Percentiles rank a stretch among this genome's conserved stretches.
These are phyloP conservation scores for Lasiodiplodia hormozganensis DNA, from an alignment of 2,329 filamentous ascomycete species.

Conservation along the genomic window DNA sequence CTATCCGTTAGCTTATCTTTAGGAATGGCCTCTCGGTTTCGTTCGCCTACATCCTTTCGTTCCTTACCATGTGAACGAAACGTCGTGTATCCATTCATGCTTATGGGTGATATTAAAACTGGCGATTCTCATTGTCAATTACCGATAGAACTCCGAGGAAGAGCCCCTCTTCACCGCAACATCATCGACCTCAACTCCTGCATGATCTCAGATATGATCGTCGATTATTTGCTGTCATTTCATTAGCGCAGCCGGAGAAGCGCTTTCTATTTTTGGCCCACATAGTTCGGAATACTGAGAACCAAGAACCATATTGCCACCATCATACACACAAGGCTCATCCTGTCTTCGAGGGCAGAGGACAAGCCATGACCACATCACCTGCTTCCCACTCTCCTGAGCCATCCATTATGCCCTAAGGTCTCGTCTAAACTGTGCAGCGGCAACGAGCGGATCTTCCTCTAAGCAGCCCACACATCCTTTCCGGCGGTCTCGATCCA, in stretches of 20 bases:
- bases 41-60: no score
- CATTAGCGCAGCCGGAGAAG: slow-evolving; percentile 22
- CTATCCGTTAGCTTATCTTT: no score
- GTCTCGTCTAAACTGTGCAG: slow-evolving; percentile 10
- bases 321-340: slow-evolving; percentile 16
- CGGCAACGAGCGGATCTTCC: neutral
- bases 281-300: slow-evolving; percentile 17
- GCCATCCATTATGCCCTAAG: neutral
- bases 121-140: neutral
- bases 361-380: slow-evolving; percentile 1
- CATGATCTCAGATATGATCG: neutral
- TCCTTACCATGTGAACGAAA: no score
- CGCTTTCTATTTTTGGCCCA: slow-evolving; percentile 25
- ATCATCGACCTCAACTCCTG: neutral
- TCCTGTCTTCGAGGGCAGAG: neutral
- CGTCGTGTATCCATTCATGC: neutral
- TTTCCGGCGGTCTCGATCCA: slow-evolving; percentile 95
- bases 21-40: no score
- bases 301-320: slow-evolving; percentile 16
- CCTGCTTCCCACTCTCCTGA: neutral
- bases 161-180: neutral
- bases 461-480: slow-evolving; percentile 90
- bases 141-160: neutral
- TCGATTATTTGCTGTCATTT: slow-evolving; percentile 26
- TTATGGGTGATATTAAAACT: neutral